Evolutionary conservation across 1,284 basidiomycete species (phyloP), one percentile per base, ranked within the genome.

Genomic region (Coniferiporia sulphurascens): DNA sequence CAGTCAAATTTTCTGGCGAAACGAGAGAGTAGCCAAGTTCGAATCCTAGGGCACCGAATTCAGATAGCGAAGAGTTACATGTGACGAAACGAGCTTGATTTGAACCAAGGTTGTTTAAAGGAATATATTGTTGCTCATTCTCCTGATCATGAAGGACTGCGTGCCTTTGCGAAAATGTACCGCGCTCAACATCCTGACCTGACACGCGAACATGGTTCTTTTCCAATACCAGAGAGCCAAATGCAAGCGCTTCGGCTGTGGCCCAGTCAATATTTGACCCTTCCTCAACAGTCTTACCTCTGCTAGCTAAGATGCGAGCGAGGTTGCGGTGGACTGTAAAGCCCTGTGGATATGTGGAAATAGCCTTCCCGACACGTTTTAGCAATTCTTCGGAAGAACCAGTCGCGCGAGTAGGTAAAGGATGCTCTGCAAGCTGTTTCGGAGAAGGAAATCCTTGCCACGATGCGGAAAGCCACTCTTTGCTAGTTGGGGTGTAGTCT

Each of bases 361-460:
- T 90, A 55, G 85, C 84, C 71, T 90, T 86, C 61, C 97, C 97
- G 66, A 99, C 81, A 65, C 86, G 83, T 75, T 89, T 85, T 64
- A 99, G 86, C n/a, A 79, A 86, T 17, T 86, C 86, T 66, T 84
- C 83, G 27, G 90, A 82, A 32, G 88, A 76, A 63, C 97, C 96
- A 2, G 97, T 99, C 48, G 87, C 77, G 62, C 91, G 90, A 22
- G 93, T 91, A 51, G 95, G 94, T 36, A 99, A 83, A 27, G 93
- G 88, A 69, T 91, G 83, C 73, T 98, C 95, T 50, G 94, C 93
- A 50, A 99, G 84, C 75, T 98, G 88, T 73, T 93, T 93, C 57
- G 97, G 97, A 7, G 92, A 93, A 2, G 97, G 97, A 88, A 99
- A 99, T 22, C 96, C 96, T 63, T 93, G 93, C 97, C 97, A 99